These are phyloP conservation scores for Herpotrichia juniperi DNA, from an alignment of 2,329 filamentous ascomycete genomes.

Conservation along the genomic window DNA sequence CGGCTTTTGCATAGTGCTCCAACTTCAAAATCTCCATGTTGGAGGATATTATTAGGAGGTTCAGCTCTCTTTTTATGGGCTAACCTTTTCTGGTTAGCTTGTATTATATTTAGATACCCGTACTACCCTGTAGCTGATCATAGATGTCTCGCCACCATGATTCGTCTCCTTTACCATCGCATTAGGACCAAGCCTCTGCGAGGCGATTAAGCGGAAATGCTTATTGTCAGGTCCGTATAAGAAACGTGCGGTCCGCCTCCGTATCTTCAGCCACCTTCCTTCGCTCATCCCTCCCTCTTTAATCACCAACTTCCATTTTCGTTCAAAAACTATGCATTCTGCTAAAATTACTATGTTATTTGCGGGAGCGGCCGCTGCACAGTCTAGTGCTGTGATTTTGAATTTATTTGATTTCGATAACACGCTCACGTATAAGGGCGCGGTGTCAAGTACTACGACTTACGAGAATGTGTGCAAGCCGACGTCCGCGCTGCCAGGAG, in stretches of 20 bases:
- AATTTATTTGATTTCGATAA: conserved; percentile 14
- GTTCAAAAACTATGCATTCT: not conserved
- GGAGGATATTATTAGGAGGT: too few species aligned
- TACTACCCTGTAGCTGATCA: not conserved
- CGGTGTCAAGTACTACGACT: conserved; percentile 27
- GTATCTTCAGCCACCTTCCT: not conserved
- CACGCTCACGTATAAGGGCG: conserved; percentile 27
- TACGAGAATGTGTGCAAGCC: conserved; percentile 25
- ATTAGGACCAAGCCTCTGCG: not conserved
- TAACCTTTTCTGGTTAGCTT: too few species aligned
- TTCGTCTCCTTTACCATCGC: not conserved
- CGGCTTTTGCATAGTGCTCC: too few species aligned
- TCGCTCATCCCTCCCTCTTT: not conserved
- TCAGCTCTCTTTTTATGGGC: too few species aligned
- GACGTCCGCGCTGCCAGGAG: conserved; percentile 9
- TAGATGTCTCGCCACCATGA: not conserved
- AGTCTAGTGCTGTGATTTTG: conserved; percentile 24
- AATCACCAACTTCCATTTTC: not conserved
- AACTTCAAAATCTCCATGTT: too few species aligned
- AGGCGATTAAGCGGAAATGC: not conserved
- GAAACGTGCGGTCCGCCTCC: not conserved
- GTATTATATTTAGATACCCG: not conserved
- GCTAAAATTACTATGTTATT: conserved; percentile 20
- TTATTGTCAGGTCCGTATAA: not conserved
- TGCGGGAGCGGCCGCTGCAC: conserved; percentile 18